Evolutionary conservation across 371 early-diverging fungal species (phyloP).

Genomic region (Scutellospora calospora): DNA sequence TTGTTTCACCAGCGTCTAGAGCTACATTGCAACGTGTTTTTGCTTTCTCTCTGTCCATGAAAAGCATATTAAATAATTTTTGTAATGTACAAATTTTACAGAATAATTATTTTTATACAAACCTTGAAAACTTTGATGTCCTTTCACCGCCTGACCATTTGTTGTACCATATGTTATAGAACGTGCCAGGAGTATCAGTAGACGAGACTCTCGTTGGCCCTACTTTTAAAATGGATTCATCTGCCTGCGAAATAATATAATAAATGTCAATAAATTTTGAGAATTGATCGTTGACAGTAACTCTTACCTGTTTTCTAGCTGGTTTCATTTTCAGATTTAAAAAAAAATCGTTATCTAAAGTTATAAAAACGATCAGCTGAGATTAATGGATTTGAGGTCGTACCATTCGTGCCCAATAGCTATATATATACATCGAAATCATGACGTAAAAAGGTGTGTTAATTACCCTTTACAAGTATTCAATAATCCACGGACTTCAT

Average conservation of each 20-base stretch:
- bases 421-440: too few species aligned
- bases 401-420: too few species aligned
- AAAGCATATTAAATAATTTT: not conserved
- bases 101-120: slow-evolving; percentile 42
- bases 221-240: slow-evolving; percentile 19
- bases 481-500: too few species aligned
- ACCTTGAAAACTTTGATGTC: slow-evolving; percentile 54
- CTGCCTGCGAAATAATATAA: not conserved
- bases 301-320: slow-evolving; percentile 18
- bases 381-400: too few species aligned
- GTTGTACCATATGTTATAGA: slow-evolving; percentile 87
- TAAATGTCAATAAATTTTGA: not conserved
- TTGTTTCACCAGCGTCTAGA: slow-evolving; percentile 79
- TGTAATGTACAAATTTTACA: too few species aligned
- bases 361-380: too few species aligned
- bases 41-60: slow-evolving; percentile 60
- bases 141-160: slow-evolving; percentile 65
- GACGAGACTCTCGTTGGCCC: slow-evolving; percentile 2
- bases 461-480: too few species aligned
- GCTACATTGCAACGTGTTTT: slow-evolving; percentile 69
- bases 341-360: too few species aligned
- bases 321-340: not conserved
- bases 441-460: too few species aligned
- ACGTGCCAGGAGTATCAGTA: slow-evolving; percentile 51
- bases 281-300: not conserved